Conservation (phyloP, 305 asterid genomes). For the Salvia sclarea region DNA sequence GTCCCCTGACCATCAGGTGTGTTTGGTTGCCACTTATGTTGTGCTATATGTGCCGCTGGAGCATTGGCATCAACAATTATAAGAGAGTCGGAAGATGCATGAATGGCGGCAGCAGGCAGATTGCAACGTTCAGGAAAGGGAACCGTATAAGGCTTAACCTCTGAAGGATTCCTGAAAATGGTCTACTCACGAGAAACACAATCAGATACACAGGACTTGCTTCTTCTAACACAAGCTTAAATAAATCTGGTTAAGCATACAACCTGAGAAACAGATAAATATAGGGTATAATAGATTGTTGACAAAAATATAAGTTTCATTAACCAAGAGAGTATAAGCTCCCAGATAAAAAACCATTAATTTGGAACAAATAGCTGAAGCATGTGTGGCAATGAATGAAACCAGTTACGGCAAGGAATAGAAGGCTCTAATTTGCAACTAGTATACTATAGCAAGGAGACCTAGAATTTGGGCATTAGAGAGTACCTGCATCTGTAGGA, state of each 20-base stretch:
- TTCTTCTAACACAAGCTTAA: slow-evolving; percentile 19
- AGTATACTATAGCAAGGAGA: too few relatives aligned
- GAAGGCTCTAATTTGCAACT: background rate
- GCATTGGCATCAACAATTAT: slow-evolving; percentile 76
- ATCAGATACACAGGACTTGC: slow-evolving; percentile 26
- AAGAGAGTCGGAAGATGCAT: slow-evolving; percentile 84
- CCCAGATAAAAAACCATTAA: background rate
- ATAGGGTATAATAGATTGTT: slow-evolving; percentile 14
- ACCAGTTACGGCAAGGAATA: background rate
- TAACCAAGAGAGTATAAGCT: background rate
- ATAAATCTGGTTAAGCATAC: slow-evolving; percentile 18
- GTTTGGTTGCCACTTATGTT: slow-evolving; percentile 99
- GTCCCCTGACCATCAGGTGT: slow-evolving; percentile 98
- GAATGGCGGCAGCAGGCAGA: slow-evolving; percentile 95
- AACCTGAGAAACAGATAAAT: slow-evolving; percentile 22
- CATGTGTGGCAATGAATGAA: background rate
- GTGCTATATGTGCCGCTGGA: slow-evolving; percentile 95
- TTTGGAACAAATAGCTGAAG: background rate
- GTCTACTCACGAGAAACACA: slow-evolving; percentile 55
- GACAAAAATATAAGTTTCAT: background rate
- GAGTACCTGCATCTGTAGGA: slow-evolving; percentile 94
- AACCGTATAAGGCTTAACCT: slow-evolving; percentile 75
- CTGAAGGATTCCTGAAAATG: slow-evolving; percentile 89
- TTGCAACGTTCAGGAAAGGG: slow-evolving; percentile 97
- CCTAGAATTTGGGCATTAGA: slow-evolving; percentile 20